A percentile compares a stretch with the other conserved stretches of the same genome.
Evolutionary conservation across 805 yeast species (phyloP).

Genomic region (Yamadazyma akitaensis): DNA sequence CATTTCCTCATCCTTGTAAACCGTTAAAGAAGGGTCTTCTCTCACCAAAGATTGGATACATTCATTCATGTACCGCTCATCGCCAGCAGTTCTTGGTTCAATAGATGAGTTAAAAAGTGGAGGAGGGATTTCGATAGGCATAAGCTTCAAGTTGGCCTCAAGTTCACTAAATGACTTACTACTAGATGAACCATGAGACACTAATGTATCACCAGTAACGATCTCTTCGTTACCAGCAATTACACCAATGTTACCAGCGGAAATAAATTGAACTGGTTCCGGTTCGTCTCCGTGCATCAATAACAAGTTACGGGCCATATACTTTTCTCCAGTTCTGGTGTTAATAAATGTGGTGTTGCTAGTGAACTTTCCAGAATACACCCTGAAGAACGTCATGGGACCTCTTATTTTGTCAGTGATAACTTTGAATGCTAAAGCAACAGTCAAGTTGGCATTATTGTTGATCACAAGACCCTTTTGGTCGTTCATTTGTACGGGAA

Average conservation of each 20-base stretch:
- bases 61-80: slow-evolving; percentile 66
- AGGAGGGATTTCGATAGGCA: slow-evolving; percentile 84
- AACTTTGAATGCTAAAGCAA: slow-evolving; percentile 90
- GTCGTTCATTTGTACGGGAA: slow-evolving; percentile 37
- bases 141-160: slow-evolving; percentile 47
- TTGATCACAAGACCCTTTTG: slow-evolving; percentile 50
- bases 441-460: slow-evolving; percentile 56
- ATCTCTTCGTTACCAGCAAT: slow-evolving; percentile 69
- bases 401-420: slow-evolving; percentile 82
- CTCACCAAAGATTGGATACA: slow-evolving; percentile 64
- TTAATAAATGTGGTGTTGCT: slow-evolving; percentile 63
- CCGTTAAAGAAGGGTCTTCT: slow-evolving; percentile 86
- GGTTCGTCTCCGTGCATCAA: slow-evolving; percentile 89
- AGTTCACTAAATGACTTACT: slow-evolving; percentile 40
- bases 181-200: slow-evolving; percentile 54
- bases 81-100: slow-evolving; percentile 83
- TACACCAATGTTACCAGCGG: slow-evolving; percentile 89
- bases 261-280: slow-evolving; percentile 59
- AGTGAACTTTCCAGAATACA: slow-evolving; percentile 75
- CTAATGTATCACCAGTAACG: slow-evolving; percentile 87
- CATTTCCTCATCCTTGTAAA: slow-evolving; percentile 73
- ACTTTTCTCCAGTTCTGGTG: slow-evolving; percentile 63
- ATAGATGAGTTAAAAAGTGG: slow-evolving; percentile 86
- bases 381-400: slow-evolving; percentile 78
- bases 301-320: slow-evolving; percentile 64